Evolutionary conservation across 768 basidiomycete species (phyloP), one percentile per base, ranked within the genome.

Genomic region (Calocybe cyanea): DNA sequence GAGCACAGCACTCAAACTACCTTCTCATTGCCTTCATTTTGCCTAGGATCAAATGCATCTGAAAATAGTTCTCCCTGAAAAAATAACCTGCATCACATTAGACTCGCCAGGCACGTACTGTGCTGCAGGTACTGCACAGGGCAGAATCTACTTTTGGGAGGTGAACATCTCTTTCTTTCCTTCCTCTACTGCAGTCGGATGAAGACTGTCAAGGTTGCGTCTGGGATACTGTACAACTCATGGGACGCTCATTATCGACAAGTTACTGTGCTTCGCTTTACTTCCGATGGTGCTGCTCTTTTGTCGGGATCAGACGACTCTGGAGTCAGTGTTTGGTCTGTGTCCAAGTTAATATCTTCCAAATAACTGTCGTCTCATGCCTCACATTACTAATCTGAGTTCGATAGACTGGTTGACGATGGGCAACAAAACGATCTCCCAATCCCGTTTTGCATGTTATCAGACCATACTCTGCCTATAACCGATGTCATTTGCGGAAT

Each of bases 181-280:
- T 37, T n/a, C 25, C 23, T 42, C 7, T 18, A 20, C 21, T 28
- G n/a, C 2, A 24, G 8, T 23, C 43, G 31, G 39, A 44, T 48
- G 35, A 45, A 53, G 34, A 13, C 41, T 28, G 15, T 44, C 49
- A 66, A 96, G 92, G 73, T 92, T 53, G 74, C 87, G 8, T 96
- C 94, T n/a, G 94, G 94, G n/a, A 83, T 94, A 43, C 70, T 97
- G 37, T 92, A 83, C 70, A 82, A 86, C 54, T 78, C 88, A 0
- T 93, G 93, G 82, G 94, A 97, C 49, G 94, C 94, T 14, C 95
- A 98, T 64, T 99, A 98, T 68, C 87, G 95, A 47, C 76, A 83
- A 60, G 78, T 97, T 42, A 87, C 80, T 49, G 83, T 86, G 7
- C 66, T 98, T 2, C 80, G 78, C 34, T 98, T 97, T 62, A 87